Evolutionary conservation across 2,329 filamentous ascomycete genomes (phyloP), one percentile per base, ranked within the genome.

Genomic region (Akanthomyces lecanii): DNA sequence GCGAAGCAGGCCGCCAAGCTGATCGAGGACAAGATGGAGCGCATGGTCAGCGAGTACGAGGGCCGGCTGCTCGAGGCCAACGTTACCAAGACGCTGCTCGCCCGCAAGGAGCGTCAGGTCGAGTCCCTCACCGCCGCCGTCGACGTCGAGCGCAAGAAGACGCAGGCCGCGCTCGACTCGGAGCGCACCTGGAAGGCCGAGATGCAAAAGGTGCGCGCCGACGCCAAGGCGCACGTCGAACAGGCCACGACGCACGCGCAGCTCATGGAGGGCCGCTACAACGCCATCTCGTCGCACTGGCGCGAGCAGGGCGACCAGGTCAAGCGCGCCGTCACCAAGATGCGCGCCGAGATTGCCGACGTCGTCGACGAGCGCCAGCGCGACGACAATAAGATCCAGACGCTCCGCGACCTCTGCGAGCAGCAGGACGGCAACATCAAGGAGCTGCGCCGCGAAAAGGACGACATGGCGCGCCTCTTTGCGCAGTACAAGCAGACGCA

Each of bases 31-130:
- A 90, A 88, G 74, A 87, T 91, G 78, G 87, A 90, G 64, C 82
- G 86, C 51, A 80, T 88, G 67, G 77, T 86, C 38, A 82, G 81
- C 54, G 88, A 92, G 68, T 89, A 90, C 70, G 88, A 92, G 70
- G 84, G 85, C 66, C 81, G 86, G 8, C 78, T 90, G 65, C 81
- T 91, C 59, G 87, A 91, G 68, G 86, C 87, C 63, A 87, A 84
- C 69, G 86, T 91, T 61, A 90, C 89, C 67, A 89, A 89, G 72
- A 85, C 87, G 16, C 77, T 91, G 8, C 80, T 93, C 33, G 84
- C 86, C 63, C 81, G 89, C 63, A 90, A 90, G 70, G 89, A 92
- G 70, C 83, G 90, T 14, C 90, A 91, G 72, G 84, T 92, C 48
- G 87, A 90, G 66, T 85, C 87, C 51, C 74, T 92, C 64, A 86